These are phyloP conservation scores for Lophiostoma macrostomum DNA, from an alignment of 495 filamentous ascomycete genomes.

Conservation along the genomic window DNA sequence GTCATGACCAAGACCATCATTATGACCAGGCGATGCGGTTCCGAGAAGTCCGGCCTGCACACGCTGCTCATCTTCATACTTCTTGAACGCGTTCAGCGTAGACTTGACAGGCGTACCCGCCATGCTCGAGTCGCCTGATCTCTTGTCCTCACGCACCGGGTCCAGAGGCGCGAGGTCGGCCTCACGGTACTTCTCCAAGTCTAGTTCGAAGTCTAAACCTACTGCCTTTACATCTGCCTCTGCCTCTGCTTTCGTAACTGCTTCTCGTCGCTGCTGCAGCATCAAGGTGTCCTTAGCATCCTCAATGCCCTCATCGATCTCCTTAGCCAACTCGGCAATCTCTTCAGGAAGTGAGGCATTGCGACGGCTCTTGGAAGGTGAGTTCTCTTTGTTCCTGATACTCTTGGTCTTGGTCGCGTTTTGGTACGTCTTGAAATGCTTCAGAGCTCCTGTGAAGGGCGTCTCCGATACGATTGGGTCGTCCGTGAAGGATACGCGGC, in stretches of 20 bases:
- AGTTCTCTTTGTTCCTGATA: slow-evolving; percentile 9
- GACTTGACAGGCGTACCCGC: background rate
- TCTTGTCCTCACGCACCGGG: background rate
- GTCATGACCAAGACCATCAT: too few relatives aligned
- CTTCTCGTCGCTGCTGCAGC: too few relatives aligned
- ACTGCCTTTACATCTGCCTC: too few relatives aligned
- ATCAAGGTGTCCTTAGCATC: background rate
- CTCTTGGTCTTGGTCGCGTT: too few relatives aligned
- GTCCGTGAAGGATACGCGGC: background rate
- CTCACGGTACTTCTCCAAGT: slow-evolving; percentile 14
- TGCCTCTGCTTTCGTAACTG: too few relatives aligned
- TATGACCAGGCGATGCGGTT: too few relatives aligned
- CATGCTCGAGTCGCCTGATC: slow-evolving; percentile 10
- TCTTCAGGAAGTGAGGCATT: slow-evolving; percentile 21
- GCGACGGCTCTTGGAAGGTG: slow-evolving; percentile 11
- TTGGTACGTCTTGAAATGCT: slow-evolving; percentile 16
- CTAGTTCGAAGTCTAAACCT: background rate
- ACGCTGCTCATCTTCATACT: background rate
- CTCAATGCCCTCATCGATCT: background rate
- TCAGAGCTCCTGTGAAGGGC: slow-evolving; percentile 18
- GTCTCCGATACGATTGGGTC: slow-evolving; percentile 1
- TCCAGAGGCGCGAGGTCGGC: slow-evolving; percentile 16
- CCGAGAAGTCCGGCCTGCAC: background rate
- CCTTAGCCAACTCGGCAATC: slow-evolving; percentile 15
- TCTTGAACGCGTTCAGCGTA: background rate